A percentile compares a stretch with the other conserved stretches of the same genome.
Evolutionary conservation across 2,329 filamentous ascomycete genomes (phyloP).

Genomic region (Cryphonectria japonica): DNA sequence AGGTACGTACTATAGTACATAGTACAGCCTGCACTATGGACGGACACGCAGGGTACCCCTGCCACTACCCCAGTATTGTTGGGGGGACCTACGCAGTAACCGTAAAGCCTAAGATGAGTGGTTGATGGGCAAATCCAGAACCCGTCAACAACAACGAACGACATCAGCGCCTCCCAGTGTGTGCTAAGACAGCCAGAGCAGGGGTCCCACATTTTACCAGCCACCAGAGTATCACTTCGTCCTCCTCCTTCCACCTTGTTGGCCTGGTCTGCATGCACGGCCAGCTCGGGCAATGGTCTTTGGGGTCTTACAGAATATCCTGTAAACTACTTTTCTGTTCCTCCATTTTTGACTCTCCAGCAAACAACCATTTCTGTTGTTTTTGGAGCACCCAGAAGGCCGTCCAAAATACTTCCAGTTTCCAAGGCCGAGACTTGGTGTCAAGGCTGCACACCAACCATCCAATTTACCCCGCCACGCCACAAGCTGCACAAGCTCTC

Average conservation of each 20-base stretch:
- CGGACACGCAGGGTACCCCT: neutral
- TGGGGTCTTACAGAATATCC: neutral
- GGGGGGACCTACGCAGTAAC: neutral
- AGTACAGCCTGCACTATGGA: neutral
- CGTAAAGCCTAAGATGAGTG: neutral
- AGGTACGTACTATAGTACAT: too few relatives aligned
- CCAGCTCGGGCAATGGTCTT: neutral
- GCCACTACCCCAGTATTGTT: neutral
- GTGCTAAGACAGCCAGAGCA: neutral
- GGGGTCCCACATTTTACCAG: conserved; percentile 14
- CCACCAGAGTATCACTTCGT: conserved; percentile 12
- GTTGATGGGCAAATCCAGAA: neutral
- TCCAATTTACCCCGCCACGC: conserved; percentile 8
- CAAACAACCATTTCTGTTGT: neutral
- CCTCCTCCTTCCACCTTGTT: neutral
- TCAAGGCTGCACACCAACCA: neutral
- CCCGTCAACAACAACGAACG: neutral
- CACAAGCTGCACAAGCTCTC: neutral
- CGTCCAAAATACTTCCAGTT: neutral
- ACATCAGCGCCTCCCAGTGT: neutral
- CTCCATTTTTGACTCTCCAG: neutral
- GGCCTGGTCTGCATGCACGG: conserved; percentile 1
- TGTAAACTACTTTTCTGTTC: neutral
- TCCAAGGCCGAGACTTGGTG: neutral
- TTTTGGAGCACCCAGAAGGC: neutral